These are phyloP conservation scores for Chytriomyces confervae DNA, from an alignment of 192 early-diverging fungal species.

Conservation along the genomic window DNA sequence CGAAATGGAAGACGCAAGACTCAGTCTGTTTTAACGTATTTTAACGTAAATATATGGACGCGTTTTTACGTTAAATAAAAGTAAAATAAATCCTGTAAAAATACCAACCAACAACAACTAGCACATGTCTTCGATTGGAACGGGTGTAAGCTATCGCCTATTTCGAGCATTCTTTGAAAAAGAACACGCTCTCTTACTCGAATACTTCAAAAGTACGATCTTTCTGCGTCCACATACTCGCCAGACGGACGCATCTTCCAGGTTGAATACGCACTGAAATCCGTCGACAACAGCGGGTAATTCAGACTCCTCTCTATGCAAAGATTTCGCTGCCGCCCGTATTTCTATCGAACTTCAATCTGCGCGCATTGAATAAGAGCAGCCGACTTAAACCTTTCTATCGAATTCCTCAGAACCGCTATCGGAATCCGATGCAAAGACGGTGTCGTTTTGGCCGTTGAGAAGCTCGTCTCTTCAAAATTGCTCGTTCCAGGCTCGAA, in stretches of 20 bases:
- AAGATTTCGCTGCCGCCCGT: not conserved
- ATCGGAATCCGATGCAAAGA: conserved; percentile 93
- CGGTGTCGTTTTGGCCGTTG: conserved; percentile 95
- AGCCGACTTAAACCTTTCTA: not conserved
- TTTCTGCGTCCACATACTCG: conserved; percentile 97
- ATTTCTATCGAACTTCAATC: not conserved
- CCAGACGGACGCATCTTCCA: conserved; percentile 99
- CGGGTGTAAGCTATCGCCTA: conserved; percentile 23
- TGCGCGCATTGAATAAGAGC: not conserved
- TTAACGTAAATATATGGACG: not conserved
- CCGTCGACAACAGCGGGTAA: conserved; percentile 98
- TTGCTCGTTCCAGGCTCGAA: conserved; percentile 92
- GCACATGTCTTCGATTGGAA: conserved; percentile 42
- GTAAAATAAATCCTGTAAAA: not conserved
- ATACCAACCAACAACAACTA: not conserved
- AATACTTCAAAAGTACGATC: conserved; percentile 71
- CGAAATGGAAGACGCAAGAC: too few relatives aligned
- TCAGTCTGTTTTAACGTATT: too few relatives aligned
- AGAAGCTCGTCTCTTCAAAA: conserved; percentile 94
- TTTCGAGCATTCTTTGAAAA: not conserved
- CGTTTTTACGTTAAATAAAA: not conserved
- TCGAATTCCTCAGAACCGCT: conserved; percentile 69
- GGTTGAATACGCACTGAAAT: conserved; percentile 97
- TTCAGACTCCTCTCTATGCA: not conserved
- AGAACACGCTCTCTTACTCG: not conserved